A percentile compares a stretch with the other conserved stretches of the same genome.
These are phyloP conservation scores for Macrolepiota fuliginosa DNA, from an alignment of 768 basidiomycete species.

Conservation along the genomic window DNA sequence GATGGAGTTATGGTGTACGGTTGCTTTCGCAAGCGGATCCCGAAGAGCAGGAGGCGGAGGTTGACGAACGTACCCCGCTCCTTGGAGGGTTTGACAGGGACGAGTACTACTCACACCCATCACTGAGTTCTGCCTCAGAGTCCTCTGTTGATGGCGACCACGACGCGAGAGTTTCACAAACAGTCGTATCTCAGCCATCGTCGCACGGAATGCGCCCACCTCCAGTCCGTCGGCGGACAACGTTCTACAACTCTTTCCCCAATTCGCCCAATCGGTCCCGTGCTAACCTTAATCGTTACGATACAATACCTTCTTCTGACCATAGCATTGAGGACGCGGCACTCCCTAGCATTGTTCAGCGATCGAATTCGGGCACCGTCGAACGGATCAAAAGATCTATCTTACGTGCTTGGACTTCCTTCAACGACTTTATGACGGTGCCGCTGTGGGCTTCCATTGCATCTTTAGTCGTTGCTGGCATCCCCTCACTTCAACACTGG, in stretches of 20 bases:
- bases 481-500: slow-evolving; percentile 69
- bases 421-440: slow-evolving; percentile 82
- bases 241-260: slow-evolving; percentile 67
- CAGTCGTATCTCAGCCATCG: slow-evolving; percentile 4
- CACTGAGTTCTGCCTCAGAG: slow-evolving; percentile 14
- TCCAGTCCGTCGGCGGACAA: slow-evolving; percentile 28
- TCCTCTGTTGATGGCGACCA: slow-evolving; percentile 11
- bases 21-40: slow-evolving; percentile 72
- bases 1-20: slow-evolving; percentile 93
- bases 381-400: slow-evolving; percentile 21
- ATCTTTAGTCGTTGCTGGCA: slow-evolving; percentile 75
- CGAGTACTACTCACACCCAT: slow-evolving; percentile 9
- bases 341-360: slow-evolving; percentile 2
- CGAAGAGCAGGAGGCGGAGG: slow-evolving; percentile 19
- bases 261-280: slow-evolving; percentile 49
- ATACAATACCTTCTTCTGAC: slow-evolving; percentile 15
- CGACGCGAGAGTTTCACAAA: not conserved
- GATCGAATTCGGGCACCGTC: slow-evolving; percentile 16
- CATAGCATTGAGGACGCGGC: slow-evolving; percentile 19
- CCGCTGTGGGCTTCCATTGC: slow-evolving; percentile 80
- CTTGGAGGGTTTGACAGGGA: slow-evolving; percentile 21
- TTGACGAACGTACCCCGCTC: slow-evolving; percentile 35
- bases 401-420: slow-evolving; percentile 30
- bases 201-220: not conserved
- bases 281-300: slow-evolving; percentile 27